phyloP scores from a whole-genome alignment of 108 stramenopile species.

The Cyclotella baltica region DNA sequence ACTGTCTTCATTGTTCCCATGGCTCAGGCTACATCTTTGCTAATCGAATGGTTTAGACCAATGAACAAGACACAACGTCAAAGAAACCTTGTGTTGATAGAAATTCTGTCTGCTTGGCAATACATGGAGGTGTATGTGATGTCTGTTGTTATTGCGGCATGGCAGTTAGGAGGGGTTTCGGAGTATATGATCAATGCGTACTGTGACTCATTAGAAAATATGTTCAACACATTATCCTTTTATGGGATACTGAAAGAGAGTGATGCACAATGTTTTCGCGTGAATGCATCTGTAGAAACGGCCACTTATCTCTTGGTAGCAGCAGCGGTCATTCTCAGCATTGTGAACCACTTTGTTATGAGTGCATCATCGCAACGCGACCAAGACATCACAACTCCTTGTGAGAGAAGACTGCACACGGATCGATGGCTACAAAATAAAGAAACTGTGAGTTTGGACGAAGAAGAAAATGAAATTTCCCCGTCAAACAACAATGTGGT shows the following conservation, averaged over 20 bases:
- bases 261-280: conserved; percentile 83
- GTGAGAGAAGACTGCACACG: conserved; percentile 38
- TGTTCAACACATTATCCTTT: conserved; percentile 64
- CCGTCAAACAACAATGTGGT: not conserved
- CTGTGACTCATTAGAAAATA: conserved; percentile 62
- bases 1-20: conserved; percentile 81
- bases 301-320: conserved; percentile 70
- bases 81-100: conserved; percentile 50
- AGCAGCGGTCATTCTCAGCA: conserved; percentile 30
- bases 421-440: conserved; percentile 32
- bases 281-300: conserved; percentile 63
- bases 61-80: conserved; percentile 43
- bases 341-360: conserved; percentile 40
- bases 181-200: conserved; percentile 81
- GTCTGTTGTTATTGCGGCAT: conserved; percentile 70
- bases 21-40: conserved; percentile 51
- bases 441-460: conserved; percentile 8
- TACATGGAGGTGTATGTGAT: conserved; percentile 86
- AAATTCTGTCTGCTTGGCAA: conserved; percentile 81
- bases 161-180: conserved; percentile 78
- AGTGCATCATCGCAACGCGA: conserved; percentile 41
- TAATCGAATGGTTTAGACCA: conserved; percentile 66
- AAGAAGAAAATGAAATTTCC: conserved; percentile 4
- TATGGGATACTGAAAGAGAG: conserved; percentile 66
- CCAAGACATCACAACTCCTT: conserved; percentile 23